phyloP scores from a whole-genome alignment of 108 stramenopile genomes.

The Nitzschia palea region DNA sequence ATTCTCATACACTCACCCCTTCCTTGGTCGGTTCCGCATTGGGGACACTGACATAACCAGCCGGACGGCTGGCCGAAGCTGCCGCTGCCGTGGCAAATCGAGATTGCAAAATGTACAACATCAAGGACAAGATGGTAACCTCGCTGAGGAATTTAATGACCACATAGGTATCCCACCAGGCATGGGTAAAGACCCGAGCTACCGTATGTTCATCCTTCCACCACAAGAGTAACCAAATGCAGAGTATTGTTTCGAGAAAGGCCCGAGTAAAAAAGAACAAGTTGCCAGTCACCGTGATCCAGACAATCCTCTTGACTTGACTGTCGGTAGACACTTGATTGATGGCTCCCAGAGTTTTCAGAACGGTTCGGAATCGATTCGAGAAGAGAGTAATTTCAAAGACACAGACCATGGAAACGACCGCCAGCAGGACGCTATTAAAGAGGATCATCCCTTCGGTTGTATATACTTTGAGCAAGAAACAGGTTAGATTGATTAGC shows the following conservation, averaged over 20 bases:
- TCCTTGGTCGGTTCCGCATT: slow-evolving; percentile 27
- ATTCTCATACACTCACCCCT: slow-evolving; percentile 15
- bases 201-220: slow-evolving; percentile 83
- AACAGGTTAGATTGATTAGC: slow-evolving; percentile 76
- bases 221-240: slow-evolving; percentile 60
- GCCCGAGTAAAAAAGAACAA: slow-evolving; percentile 93
- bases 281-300: slow-evolving; percentile 96
- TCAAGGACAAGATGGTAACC: slow-evolving; percentile 85
- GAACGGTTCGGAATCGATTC: slow-evolving; percentile 91
- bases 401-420: slow-evolving; percentile 86
- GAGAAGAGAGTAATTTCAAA: slow-evolving; percentile 92
- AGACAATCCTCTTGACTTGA: slow-evolving; percentile 92
- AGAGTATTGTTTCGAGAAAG: slow-evolving; percentile 80
- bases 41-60: slow-evolving; percentile 42
- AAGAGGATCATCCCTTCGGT: slow-evolving; percentile 94
- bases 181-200: slow-evolving; percentile 73
- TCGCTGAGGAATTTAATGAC: slow-evolving; percentile 85
- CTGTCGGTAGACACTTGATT: slow-evolving; percentile 95
- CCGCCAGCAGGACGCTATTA: slow-evolving; percentile 80
- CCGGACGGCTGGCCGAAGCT: slow-evolving; percentile 15
- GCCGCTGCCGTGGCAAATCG: slow-evolving; percentile 54
- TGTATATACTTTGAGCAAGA: slow-evolving; percentile 78
- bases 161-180: slow-evolving; percentile 89
- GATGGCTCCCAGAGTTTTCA: slow-evolving; percentile 92
- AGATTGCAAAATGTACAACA: slow-evolving; percentile 91